Evolutionary conservation across 257 asterid species (phyloP), one percentile per base, ranked within the genome.

Genomic region (Gardenia jasminoides): DNA sequence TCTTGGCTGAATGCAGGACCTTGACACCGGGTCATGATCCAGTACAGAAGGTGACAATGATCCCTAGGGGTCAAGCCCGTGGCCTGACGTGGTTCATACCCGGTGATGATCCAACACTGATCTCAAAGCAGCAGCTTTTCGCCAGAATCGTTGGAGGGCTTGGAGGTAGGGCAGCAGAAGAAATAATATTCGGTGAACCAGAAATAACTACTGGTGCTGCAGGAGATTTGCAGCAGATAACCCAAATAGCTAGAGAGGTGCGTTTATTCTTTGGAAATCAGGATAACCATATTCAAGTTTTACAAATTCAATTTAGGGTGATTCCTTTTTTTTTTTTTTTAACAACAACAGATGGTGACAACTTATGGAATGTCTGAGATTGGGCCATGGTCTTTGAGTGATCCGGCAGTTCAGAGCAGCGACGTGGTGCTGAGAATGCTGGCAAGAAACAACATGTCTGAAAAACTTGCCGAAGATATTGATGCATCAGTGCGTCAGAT

Each of bases 51-150:
- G 96, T 92, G 3, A 88, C 94, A 10, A 54, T 92, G 86, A 88
- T 92, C 82, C 96, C 97, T 9, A 88, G 96, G 50, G 97, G 97
- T 26, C 97, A 90, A 81, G 93, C 96, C 33, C 91, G 93, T 2
- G 97, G 97, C 4, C 78, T 92, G 19, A 90, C 95, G 47, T 90
- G 92, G 96, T 90, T 89, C 84, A 46, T 90, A 28, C 87, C 96
- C 7, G 84, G 71, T 50, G 92, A 88, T 12, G 95, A 92, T 76
- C 91, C 93, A 11, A 82, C 92, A 7, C 70, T 90, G 19, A 70
- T 87, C 76, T 88, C 93, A 7, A 88, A 83, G 82, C 81, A 84
- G 83, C 93, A 92, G 72, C 81, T 90, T 16, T 92, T 90, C 74
- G 97, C 96, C 1, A 86, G 92, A 81, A 86, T 92, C 1, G 97